Percentiles rank a stretch among this genome's conserved stretches.
phyloP scores from a whole-genome alignment of 202 grass and related monocot genomes.

The Zizania palustris region DNA sequence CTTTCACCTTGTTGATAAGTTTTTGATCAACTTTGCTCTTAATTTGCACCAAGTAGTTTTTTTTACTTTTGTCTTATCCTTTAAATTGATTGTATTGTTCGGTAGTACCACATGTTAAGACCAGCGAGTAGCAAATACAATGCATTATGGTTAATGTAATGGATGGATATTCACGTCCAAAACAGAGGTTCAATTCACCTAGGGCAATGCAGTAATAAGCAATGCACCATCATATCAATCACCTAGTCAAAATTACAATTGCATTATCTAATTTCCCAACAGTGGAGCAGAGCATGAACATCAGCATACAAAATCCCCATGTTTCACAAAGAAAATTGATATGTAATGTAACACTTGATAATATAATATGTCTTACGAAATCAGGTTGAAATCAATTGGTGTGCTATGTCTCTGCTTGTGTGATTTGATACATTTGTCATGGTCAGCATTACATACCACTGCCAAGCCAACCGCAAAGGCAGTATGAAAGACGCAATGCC shows the following conservation, averaged over 20 bases:
- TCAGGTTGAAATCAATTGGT: neutral
- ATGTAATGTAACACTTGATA: neutral
- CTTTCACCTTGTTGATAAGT: conserved; percentile 30
- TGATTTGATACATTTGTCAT: neutral
- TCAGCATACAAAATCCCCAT: neutral
- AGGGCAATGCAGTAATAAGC: neutral
- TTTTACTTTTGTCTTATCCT: neutral
- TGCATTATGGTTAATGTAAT: neutral
- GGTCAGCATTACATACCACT: too few species aligned
- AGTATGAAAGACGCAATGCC: too few species aligned
- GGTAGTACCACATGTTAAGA: neutral
- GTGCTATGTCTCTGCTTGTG: neutral
- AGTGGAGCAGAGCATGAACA: neutral
- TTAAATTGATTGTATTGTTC: neutral
- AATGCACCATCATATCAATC: neutral
- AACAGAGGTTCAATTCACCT: neutral
- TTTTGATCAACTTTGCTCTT: conserved; percentile 22
- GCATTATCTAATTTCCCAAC: neutral
- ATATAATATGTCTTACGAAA: conserved; percentile 5
- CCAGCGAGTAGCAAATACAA: neutral
- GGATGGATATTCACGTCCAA: conserved; percentile 20
- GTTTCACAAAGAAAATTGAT: neutral
- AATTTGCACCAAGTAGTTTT: neutral
- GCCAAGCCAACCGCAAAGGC: too few species aligned
- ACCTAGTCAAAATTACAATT: neutral